A percentile compares a stretch with the other conserved stretches of the same genome.
phyloP scores from a whole-genome alignment of 2,329 filamentous ascomycete species.

The Dothidotthia symphoricarpi region DNA sequence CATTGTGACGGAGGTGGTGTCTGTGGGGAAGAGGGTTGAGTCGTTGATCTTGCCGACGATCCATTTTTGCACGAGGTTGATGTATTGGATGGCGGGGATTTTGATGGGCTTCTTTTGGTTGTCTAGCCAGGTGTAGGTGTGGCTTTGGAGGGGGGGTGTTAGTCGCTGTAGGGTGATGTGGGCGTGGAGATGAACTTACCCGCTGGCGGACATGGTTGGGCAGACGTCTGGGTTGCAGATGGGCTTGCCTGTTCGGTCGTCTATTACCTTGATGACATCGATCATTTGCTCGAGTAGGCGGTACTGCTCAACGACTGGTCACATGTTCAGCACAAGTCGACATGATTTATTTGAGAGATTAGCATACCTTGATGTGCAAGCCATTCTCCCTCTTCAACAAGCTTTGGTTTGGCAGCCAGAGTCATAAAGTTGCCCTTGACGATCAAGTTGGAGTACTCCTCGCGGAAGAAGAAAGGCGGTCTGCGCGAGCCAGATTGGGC shows the following conservation, averaged over 20 bases:
- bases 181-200: slow-evolving; percentile 56
- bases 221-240: slow-evolving; percentile 84
- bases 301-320: slow-evolving; percentile 84
- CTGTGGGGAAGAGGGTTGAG: slow-evolving; percentile 83
- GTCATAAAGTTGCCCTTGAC: slow-evolving; percentile 99
- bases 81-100: slow-evolving; percentile 89
- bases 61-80: slow-evolving; percentile 95
- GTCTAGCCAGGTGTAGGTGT: slow-evolving; percentile 96
- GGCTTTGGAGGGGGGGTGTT: slow-evolving; percentile 57
- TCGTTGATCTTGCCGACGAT: slow-evolving; percentile 95
- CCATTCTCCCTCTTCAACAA: slow-evolving; percentile 94
- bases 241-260: slow-evolving; percentile 68
- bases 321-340: slow-evolving; percentile 24
- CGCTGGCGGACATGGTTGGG: slow-evolving; percentile 89
- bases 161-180: neutral
- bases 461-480: slow-evolving; percentile 72
- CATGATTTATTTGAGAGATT: slow-evolving; percentile 17
- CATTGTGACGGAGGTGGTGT: slow-evolving; percentile 68
- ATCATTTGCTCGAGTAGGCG: slow-evolving; percentile 87
- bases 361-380: slow-evolving; percentile 82
- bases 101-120: slow-evolving; percentile 83
- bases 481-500: slow-evolving; percentile 58
- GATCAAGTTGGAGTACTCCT: slow-evolving; percentile 76
- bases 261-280: slow-evolving; percentile 80
- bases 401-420: slow-evolving; percentile 85